phyloP scores from a whole-genome alignment of 2,329 filamentous ascomycete genomes.

The Neonectria ditissima region DNA sequence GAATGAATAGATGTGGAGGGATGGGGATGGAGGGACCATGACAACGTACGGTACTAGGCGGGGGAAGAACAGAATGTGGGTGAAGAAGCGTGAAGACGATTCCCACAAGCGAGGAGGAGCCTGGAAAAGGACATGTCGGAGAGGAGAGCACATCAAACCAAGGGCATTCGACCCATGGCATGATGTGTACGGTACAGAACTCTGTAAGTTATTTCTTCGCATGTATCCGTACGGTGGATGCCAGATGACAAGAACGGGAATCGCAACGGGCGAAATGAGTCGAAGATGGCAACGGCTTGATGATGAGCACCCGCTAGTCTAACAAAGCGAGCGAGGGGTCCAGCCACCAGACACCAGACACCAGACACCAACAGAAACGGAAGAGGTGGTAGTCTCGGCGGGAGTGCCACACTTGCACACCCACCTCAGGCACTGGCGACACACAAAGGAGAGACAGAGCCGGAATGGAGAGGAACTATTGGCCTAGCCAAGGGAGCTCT shows the following conservation, averaged over 20 bases:
- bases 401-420: conserved; percentile 21
- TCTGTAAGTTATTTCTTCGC: neutral
- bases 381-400: conserved; percentile 9
- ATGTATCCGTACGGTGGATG: neutral
- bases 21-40: conserved; percentile 17
- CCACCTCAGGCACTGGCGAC: conserved; percentile 19
- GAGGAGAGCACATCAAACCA: neutral
- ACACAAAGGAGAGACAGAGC: conserved; percentile 21
- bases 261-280: neutral
- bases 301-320: neutral
- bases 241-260: neutral
- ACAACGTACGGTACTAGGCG: conserved; percentile 15
- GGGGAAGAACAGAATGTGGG: conserved; percentile 7
- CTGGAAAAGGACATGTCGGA: neutral
- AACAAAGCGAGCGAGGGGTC: neutral
- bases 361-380: conserved; percentile 6
- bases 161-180: neutral
- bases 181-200: neutral
- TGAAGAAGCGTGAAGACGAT: neutral
- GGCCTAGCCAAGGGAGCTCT: conserved; percentile 9
- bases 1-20: conserved; percentile 5
- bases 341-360: conserved; percentile 4
- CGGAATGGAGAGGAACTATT: conserved; percentile 10
- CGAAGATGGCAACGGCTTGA: neutral
- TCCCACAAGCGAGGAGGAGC: neutral